phyloP scores from a whole-genome alignment of 768 basidiomycete species.

The Naganishia vishniacii region DNA sequence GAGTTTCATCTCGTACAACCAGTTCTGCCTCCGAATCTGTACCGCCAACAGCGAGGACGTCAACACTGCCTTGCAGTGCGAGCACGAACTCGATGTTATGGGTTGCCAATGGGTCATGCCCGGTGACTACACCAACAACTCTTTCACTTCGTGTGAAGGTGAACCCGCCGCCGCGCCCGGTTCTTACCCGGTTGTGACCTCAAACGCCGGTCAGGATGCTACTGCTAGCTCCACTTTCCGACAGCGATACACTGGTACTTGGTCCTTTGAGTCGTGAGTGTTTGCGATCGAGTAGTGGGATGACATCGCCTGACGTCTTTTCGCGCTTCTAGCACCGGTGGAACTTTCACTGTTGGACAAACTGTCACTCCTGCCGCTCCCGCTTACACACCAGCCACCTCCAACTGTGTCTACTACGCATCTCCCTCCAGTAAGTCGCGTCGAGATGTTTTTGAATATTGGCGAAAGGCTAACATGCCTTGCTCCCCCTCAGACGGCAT shows the following conservation, averaged over 20 bases:
- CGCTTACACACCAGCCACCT: constrained; percentile 46
- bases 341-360: constrained; percentile 45
- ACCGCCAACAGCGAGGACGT: constrained; percentile 52
- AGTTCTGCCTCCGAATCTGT: constrained; percentile 53
- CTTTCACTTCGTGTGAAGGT: constrained; percentile 53
- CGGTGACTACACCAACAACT: constrained; percentile 46
- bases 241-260: constrained; percentile 50
- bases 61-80: constrained; percentile 49
- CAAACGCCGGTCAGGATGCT: constrained; percentile 6
- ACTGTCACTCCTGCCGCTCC: constrained; percentile 46
- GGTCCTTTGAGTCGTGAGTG: constrained; percentile 33
- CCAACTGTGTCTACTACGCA: constrained; percentile 49
- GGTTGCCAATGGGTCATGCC: constrained; percentile 37
- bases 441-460: neutral
- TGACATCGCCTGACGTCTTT: neutral
- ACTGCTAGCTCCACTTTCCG: constrained; percentile 46
- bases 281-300: neutral
- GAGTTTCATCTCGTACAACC: constrained; percentile 51
- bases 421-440: constrained; percentile 33
- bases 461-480: neutral
- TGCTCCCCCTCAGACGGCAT: constrained; percentile 25
- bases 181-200: constrained; percentile 45
- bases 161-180: constrained; percentile 52
- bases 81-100: constrained; percentile 49
- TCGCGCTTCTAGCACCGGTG: constrained; percentile 26